These are phyloP conservation scores for Pholiota microspora DNA, from an alignment of 768 basidiomycete species.

Conservation along the genomic window DNA sequence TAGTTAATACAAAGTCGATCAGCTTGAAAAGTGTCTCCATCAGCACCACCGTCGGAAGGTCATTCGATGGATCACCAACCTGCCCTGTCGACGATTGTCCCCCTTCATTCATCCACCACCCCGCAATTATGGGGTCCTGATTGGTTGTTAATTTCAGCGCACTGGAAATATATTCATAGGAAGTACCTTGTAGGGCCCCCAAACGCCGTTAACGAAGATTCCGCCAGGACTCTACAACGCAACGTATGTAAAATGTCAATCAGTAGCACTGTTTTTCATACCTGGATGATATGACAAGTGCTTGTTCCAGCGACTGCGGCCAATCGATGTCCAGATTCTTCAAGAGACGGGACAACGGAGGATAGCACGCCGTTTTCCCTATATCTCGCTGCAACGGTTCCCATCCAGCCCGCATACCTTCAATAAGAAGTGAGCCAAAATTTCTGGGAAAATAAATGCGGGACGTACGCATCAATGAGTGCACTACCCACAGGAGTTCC, in stretches of 20 bases:
- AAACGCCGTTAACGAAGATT: slow-evolving; percentile 88
- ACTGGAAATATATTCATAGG: neutral
- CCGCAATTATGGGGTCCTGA: slow-evolving; percentile 85
- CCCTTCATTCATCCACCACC: slow-evolving; percentile 99
- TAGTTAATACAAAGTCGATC: slow-evolving; percentile 92
- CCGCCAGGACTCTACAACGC: slow-evolving; percentile 65
- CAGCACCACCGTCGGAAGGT: neutral
- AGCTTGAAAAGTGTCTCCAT: slow-evolving; percentile 41
- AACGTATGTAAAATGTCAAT: neutral
- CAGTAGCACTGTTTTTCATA: slow-evolving; percentile 20
- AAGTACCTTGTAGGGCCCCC: slow-evolving; percentile 81
- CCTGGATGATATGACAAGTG: slow-evolving; percentile 94
- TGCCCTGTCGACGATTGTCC: slow-evolving; percentile 99
- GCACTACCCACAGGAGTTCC: slow-evolving; percentile 94
- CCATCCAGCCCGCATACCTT: slow-evolving; percentile 95
- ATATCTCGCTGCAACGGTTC: slow-evolving; percentile 85
- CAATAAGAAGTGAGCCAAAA: neutral
- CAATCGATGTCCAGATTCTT: slow-evolving; percentile 77
- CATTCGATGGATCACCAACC: slow-evolving; percentile 31
- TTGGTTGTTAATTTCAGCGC: neutral
- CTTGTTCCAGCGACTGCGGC: slow-evolving; percentile 96
- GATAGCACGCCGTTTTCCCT: slow-evolving; percentile 50
- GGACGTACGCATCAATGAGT: slow-evolving; percentile 91
- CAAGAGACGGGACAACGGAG: slow-evolving; percentile 53
- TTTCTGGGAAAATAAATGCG: neutral